A percentile compares a stretch with the other conserved stretches of the same genome.
phyloP scores from a whole-genome alignment of 176 grass and related monocot genomes.

The Typha latifolia region DNA sequence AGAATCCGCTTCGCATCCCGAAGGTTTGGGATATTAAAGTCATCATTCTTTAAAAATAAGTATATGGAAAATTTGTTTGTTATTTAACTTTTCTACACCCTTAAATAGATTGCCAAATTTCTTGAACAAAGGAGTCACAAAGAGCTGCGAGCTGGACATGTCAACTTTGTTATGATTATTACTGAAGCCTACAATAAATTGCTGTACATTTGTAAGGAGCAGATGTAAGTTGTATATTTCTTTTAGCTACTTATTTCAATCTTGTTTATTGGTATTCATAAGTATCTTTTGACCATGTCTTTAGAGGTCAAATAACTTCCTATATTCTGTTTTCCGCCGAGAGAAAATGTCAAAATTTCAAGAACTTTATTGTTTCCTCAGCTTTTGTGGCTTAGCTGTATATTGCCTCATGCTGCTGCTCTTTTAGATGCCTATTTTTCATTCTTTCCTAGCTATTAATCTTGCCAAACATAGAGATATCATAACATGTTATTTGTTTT shows the following conservation, averaged over 20 bases:
- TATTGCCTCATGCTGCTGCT: too few species aligned
- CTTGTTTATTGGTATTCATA: too few species aligned
- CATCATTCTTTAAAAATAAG: neutral
- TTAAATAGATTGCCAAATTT: constrained; percentile 79
- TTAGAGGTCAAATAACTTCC: too few species aligned
- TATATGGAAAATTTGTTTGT: constrained; percentile 1
- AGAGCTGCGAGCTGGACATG: constrained; percentile 65
- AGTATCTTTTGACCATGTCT: too few species aligned
- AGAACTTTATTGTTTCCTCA: too few species aligned
- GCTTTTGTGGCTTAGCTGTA: too few species aligned
- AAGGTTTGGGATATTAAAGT: constrained; percentile 39
- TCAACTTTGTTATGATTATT: constrained; percentile 81
- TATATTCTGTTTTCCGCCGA: too few species aligned
- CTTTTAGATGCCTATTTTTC: too few species aligned
- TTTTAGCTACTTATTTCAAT: neutral
- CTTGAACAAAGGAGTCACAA: constrained; percentile 80
- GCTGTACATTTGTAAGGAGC: constrained; percentile 87
- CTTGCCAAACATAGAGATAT: too few species aligned
- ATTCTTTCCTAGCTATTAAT: too few species aligned
- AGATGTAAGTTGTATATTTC: constrained; percentile 62
- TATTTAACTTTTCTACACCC: constrained; percentile 13
- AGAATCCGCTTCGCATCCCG: constrained; percentile 85
- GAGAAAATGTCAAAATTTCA: too few species aligned
- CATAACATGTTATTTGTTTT: too few species aligned
- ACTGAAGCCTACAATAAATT: constrained; percentile 89